Evolutionary conservation across 257 asterid genomes (phyloP).

Genomic region (Thymus mandschuricus): DNA sequence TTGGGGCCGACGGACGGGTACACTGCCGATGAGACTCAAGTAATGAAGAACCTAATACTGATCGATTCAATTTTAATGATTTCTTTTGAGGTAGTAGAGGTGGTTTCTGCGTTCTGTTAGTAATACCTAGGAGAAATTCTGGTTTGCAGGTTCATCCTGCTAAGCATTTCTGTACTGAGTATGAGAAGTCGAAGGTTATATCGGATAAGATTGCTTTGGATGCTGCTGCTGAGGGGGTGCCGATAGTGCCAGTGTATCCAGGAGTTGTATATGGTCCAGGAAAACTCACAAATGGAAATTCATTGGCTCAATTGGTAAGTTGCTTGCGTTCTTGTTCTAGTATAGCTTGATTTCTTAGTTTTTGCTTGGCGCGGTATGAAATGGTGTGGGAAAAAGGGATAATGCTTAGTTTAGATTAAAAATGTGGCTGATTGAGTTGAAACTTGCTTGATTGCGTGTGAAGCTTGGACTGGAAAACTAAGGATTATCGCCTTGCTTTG

Average conservation of each 20-base stretch:
- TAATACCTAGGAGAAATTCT: background rate
- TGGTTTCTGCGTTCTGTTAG: slow-evolving; percentile 12
- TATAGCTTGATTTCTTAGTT: slow-evolving; percentile 20
- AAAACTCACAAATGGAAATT: slow-evolving; percentile 79
- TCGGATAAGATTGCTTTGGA: slow-evolving; percentile 80
- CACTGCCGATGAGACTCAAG: slow-evolving; percentile 82
- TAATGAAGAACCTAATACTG: slow-evolving; percentile 24
- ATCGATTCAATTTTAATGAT: slow-evolving; percentile 3
- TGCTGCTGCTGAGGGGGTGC: slow-evolving; percentile 80
- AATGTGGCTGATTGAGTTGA: slow-evolving; percentile 9
- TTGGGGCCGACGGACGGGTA: slow-evolving; percentile 86
- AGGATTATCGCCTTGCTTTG: background rate
- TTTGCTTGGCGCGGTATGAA: slow-evolving; percentile 1
- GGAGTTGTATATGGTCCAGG: slow-evolving; percentile 97
- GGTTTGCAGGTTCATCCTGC: slow-evolving; percentile 62
- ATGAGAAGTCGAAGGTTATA: slow-evolving; percentile 83
- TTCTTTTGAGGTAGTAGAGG: background rate
- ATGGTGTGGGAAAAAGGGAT: slow-evolving; percentile 5
- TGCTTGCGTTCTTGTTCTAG: slow-evolving; percentile 24
- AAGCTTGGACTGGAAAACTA: slow-evolving; percentile 8
- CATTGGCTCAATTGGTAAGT: slow-evolving; percentile 72
- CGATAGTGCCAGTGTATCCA: slow-evolving; percentile 82
- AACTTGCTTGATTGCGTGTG: slow-evolving; percentile 2
- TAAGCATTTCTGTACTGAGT: slow-evolving; percentile 70
- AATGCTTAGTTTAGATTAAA: slow-evolving; percentile 1